These are phyloP conservation scores for Aspergillus pseudoviridinutans DNA, from an alignment of 2,329 filamentous ascomycete species.

Conservation along the genomic window DNA sequence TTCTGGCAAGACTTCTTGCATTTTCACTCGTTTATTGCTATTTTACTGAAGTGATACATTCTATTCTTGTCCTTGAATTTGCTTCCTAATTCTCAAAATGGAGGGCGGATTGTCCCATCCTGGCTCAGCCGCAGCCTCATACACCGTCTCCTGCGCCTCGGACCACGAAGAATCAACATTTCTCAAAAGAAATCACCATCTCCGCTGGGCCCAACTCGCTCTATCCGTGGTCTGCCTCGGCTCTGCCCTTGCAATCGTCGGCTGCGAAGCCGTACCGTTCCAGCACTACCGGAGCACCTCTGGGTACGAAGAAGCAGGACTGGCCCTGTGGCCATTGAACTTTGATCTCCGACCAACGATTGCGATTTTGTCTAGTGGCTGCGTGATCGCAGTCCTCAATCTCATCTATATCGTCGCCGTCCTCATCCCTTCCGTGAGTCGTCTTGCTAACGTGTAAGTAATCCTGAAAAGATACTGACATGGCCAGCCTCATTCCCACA, in stretches of 20 bases:
- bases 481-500: constrained; percentile 33
- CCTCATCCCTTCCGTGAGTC: constrained; percentile 35
- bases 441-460: neutral
- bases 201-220: constrained; percentile 33
- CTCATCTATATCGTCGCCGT: constrained; percentile 30
- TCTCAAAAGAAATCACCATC: constrained; percentile 27
- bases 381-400: constrained; percentile 31
- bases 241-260: constrained; percentile 29
- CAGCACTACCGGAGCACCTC: constrained; percentile 36
- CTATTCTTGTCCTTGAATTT: neutral
- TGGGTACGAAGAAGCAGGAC: constrained; percentile 28
- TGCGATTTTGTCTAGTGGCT: constrained; percentile 33
- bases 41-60: neutral
- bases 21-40: neutral
- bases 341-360: constrained; percentile 39
- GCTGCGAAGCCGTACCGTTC: constrained; percentile 37
- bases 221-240: constrained; percentile 30
- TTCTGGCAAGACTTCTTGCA: neutral
- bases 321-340: constrained; percentile 42
- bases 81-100: neutral
- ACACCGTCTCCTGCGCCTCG: constrained; percentile 24
- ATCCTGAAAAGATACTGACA: neutral
- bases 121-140: neutral
- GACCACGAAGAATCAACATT: constrained; percentile 35
- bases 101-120: constrained; percentile 25